phyloP scores from a whole-genome alignment of 2,329 filamentous ascomycete species.

The Mollisiaceae sp. region DNA sequence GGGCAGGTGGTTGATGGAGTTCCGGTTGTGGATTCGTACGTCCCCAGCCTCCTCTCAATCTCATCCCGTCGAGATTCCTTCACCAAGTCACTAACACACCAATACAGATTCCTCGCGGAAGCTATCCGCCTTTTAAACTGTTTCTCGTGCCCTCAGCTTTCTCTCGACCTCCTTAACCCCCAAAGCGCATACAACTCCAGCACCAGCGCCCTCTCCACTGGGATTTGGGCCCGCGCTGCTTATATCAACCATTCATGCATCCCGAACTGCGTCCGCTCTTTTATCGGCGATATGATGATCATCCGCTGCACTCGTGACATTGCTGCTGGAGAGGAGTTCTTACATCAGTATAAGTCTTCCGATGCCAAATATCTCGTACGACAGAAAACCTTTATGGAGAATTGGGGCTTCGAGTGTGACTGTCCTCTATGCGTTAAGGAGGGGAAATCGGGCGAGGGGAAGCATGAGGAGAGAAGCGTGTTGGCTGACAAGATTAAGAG shows the following conservation, averaged over 20 bases:
- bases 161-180: constrained; percentile 23
- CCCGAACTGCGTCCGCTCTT: constrained; percentile 25
- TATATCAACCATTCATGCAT: constrained; percentile 31
- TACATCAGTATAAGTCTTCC: constrained; percentile 26
- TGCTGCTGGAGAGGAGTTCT: constrained; percentile 24
- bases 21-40: constrained; percentile 28
- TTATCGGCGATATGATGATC: constrained; percentile 30
- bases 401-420: constrained; percentile 27
- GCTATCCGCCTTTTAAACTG: constrained; percentile 30
- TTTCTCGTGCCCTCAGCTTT: constrained; percentile 25
- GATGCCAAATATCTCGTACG: constrained; percentile 22
- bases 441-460: constrained; percentile 13
- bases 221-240: constrained; percentile 24
- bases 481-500: constrained; percentile 24
- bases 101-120: constrained; percentile 25
- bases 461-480: constrained; percentile 17
- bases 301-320: constrained; percentile 23
- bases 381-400: constrained; percentile 10
- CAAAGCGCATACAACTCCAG: not conserved
- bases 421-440: constrained; percentile 23
- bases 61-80: too few species aligned
- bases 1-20: constrained; percentile 28
- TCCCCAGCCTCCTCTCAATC: not conserved
- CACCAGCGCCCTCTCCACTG: constrained; percentile 21
- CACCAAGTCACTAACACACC: not conserved